Percentiles rank a stretch among this genome's conserved stretches.
Evolutionary conservation across 1,284 basidiomycete species (phyloP).

Genomic region (Ceratobasidium theobromae): DNA sequence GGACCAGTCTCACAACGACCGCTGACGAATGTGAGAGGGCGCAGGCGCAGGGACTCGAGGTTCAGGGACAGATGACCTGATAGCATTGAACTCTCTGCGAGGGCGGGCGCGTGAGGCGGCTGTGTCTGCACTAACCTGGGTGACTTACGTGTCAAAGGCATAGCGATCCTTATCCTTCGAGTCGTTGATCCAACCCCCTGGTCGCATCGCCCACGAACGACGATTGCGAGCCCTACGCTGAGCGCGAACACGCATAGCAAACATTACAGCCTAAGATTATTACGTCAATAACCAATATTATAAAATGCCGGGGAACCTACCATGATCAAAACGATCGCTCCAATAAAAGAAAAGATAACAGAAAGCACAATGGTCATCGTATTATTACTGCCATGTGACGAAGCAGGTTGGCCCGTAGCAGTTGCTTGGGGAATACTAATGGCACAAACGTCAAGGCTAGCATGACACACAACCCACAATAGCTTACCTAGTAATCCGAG

Average conservation of each 20-base stretch:
- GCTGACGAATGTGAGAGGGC: slow-evolving; percentile 20
- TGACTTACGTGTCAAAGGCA: slow-evolving; percentile 8
- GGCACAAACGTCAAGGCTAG: neutral
- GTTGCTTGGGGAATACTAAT: neutral
- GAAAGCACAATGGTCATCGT: slow-evolving; percentile 20
- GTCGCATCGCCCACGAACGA: slow-evolving; percentile 12
- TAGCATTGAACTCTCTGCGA: neutral
- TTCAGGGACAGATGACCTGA: neutral
- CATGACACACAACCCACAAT: neutral
- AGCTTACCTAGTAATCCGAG: neutral
- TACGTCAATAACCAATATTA: neutral
- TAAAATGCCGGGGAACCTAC: neutral
- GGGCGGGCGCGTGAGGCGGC: neutral
- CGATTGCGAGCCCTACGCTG: slow-evolving; percentile 6
- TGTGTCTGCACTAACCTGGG: too few relatives aligned
- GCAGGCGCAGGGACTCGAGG: slow-evolving; percentile 22
- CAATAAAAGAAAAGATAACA: slow-evolving; percentile 17
- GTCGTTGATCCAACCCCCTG: slow-evolving; percentile 4
- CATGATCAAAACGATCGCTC: slow-evolving; percentile 6
- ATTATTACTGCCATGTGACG: neutral
- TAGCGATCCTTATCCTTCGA: slow-evolving; percentile 2
- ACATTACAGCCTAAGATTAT: slow-evolving; percentile 9
- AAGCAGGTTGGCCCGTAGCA: neutral
- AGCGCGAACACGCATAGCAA: slow-evolving; percentile 12
- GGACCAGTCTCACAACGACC: slow-evolving; percentile 8